Base-by-base conservation (phyloP, 176 grass and related monocot species). In the Miscanthus lutarioriparius region DNA sequence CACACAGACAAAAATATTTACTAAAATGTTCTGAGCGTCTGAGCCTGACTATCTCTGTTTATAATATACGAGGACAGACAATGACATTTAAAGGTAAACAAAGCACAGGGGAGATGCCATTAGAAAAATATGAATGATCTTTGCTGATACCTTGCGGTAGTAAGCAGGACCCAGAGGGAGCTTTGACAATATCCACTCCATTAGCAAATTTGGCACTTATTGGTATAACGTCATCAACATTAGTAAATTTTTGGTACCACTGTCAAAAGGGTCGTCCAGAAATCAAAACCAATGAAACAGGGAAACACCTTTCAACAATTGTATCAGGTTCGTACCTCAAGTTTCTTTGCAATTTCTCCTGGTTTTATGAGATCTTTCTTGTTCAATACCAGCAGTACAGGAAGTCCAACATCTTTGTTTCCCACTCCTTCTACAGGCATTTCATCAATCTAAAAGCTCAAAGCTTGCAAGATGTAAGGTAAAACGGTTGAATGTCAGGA, bases 291-390 rank as follows among this genome's bases (percentile, higher is more conserved):
- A 32, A n/a, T 30, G 28, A 27, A 72, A 9, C 45, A 83, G 22
- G 10, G 3, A 7, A 36, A 77, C 17, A 7, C 3, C 43, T 23
- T 30, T 23, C 44, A 47, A 37, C 48, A 58, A 41, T 8, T 72
- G 23, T 61, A 81, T 1, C 59, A 73, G n/a, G 2, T 84, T 68
- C n/a, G 35, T 75, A 98, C 95, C 91, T 95, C 89, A 48, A 93
- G 84, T 83, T 85, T 89, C 84, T 98, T 95, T 72, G 92, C 80
- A 25, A 98, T 95, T 86, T 98, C 95, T 72, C 92, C 95, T 36
- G 95, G 91, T 78, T 98, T 98, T 86, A 95, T 91, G 37, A 93
- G 85, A 87, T 98, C 95, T 76, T 95, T 98, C 89, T 95, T 98
- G 73, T 98, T 98, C 43, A 95, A 49, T 41, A 98, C 91, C 39